A percentile compares a stretch with the other conserved stretches of the same genome.
Evolutionary conservation across 2,329 filamentous ascomycete species (phyloP).

Genomic region (Zymoseptoria passerinii): DNA sequence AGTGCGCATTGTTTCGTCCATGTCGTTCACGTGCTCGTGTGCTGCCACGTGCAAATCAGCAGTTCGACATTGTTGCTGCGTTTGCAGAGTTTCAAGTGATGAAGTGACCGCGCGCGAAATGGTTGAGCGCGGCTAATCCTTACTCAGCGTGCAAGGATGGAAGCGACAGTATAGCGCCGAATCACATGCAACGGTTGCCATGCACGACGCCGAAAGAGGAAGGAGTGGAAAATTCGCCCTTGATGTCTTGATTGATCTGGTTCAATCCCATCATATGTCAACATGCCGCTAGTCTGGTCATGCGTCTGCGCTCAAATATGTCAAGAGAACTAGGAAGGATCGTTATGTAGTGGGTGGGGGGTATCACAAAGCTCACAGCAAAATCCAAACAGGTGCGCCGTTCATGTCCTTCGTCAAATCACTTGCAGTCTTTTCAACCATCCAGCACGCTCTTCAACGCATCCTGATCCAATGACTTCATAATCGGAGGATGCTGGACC

Average conservation of each 20-base stretch:
- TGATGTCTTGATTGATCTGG: background rate
- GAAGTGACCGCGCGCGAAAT: background rate
- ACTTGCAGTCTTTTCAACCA: background rate
- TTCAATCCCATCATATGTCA: background rate
- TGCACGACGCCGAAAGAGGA: background rate
- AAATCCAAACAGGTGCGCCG: background rate
- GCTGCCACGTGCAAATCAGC: background rate
- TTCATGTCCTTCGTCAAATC: background rate
- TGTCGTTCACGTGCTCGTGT: background rate
- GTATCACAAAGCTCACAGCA: background rate
- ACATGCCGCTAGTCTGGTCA: background rate
- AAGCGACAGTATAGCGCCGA: background rate
- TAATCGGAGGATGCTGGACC: slow-evolving; percentile 46
- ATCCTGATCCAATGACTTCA: slow-evolving; percentile 51
- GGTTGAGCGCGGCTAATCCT: background rate
- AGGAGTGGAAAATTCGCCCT: background rate
- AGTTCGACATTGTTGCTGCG: background rate
- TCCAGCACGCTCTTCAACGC: slow-evolving; percentile 41
- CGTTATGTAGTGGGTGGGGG: background rate
- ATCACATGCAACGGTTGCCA: background rate
- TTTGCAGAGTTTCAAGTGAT: background rate
- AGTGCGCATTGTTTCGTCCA: background rate
- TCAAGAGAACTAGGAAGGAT: background rate
- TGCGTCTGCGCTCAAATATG: slow-evolving; percentile 32
- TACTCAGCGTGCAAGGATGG: background rate